phyloP scores from a whole-genome alignment of 345 rosid genomes.

The Noccaea bulbosa region DNA sequence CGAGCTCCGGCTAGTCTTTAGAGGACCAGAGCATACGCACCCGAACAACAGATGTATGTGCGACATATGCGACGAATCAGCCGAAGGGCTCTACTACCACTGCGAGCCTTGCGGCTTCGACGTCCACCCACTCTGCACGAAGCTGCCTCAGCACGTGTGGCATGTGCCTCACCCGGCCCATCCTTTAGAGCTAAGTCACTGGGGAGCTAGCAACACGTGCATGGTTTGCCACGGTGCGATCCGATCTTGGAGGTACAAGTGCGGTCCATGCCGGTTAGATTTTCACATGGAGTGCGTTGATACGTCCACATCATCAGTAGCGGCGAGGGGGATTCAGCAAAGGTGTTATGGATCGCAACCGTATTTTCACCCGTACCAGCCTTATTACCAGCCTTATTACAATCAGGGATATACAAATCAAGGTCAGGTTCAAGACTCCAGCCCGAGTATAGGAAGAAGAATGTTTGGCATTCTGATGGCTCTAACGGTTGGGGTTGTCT shows the following conservation, averaged over 20 bases:
- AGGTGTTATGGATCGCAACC: slow-evolving; percentile 15
- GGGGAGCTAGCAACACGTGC: slow-evolving; percentile 35
- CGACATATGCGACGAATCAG: slow-evolving; percentile 39
- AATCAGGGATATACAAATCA: slow-evolving; percentile 29
- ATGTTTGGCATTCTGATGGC: slow-evolving; percentile 20
- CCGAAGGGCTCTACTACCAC: slow-evolving; percentile 45
- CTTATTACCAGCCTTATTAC: slow-evolving; percentile 13
- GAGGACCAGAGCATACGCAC: slow-evolving; percentile 21
- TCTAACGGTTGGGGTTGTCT: slow-evolving; percentile 18
- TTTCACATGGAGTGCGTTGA: slow-evolving; percentile 47
- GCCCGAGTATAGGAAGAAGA: slow-evolving; percentile 6
- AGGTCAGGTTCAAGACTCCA: slow-evolving; percentile 8
- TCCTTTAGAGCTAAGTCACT: slow-evolving; percentile 40
- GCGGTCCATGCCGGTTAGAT: slow-evolving; percentile 42
- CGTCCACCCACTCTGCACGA: slow-evolving; percentile 47
- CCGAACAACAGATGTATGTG: slow-evolving; percentile 33
- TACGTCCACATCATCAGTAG: slow-evolving; percentile 8
- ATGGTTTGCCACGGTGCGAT: slow-evolving; percentile 35
- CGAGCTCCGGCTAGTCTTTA: slow-evolving; percentile 27
- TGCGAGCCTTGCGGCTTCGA: slow-evolving; percentile 46
- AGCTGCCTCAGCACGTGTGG: slow-evolving; percentile 30
- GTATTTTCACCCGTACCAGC: slow-evolving; percentile 8
- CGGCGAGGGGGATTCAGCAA: not conserved
- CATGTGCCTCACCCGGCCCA: slow-evolving; percentile 39
- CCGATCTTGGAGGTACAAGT: slow-evolving; percentile 46